Percentiles rank a stretch among this genome's conserved stretches.
These are phyloP conservation scores for Fusarium redolens DNA, from an alignment of 2,329 filamentous ascomycete genomes.

Conservation along the genomic window DNA sequence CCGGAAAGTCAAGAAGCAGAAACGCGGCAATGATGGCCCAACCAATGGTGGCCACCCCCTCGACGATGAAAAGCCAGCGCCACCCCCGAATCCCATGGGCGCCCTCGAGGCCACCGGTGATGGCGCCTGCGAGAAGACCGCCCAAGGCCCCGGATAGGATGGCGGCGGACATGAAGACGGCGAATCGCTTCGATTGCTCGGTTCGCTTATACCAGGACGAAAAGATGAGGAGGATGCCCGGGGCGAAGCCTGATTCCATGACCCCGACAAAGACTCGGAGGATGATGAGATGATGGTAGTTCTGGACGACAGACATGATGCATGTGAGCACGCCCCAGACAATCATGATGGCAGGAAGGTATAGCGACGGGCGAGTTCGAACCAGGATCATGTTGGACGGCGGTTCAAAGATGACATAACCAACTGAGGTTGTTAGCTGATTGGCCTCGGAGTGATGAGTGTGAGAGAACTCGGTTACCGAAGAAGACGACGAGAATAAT, in stretches of 20 bases:
- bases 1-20: background rate
- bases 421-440: background rate
- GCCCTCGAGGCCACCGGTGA: background rate
- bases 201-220: background rate
- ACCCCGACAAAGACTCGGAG: background rate
- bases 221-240: background rate
- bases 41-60: background rate
- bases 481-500: background rate
- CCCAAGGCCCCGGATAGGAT: background rate
- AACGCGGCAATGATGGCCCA: background rate
- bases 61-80: background rate
- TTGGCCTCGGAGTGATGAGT: background rate
- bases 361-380: background rate
- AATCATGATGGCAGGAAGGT: background rate
- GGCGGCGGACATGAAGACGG: background rate
- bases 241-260: background rate
- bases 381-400: background rate
- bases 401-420: background rate
- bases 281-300: background rate
- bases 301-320: background rate
- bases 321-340: background rate
- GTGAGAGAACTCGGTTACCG: background rate
- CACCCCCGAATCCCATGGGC: background rate
- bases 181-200: background rate
- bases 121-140: background rate